These are phyloP conservation scores for Quillaja saponaria DNA, from an alignment of 306 rosid genomes.

Conservation along the genomic window DNA sequence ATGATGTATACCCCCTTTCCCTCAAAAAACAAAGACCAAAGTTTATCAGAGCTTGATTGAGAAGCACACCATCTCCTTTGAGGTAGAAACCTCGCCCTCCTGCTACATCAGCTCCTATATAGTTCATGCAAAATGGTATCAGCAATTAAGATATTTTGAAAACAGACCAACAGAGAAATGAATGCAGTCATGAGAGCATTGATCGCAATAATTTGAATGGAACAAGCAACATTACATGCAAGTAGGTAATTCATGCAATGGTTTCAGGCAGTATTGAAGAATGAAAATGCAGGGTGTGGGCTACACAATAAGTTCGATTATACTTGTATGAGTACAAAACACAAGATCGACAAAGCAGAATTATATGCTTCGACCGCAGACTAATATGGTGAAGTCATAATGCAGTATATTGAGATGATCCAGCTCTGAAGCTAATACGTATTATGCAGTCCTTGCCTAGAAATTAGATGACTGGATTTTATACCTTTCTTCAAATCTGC, in stretches of 20 bases:
- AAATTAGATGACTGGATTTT: background rate
- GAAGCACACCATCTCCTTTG: conserved; percentile 88
- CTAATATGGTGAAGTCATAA: background rate
- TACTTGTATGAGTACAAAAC: background rate
- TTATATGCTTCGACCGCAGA: background rate
- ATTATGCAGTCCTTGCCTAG: background rate
- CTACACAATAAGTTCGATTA: background rate
- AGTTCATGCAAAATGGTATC: conserved; percentile 26
- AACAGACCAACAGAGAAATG: conserved; percentile 10
- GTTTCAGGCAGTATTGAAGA: background rate
- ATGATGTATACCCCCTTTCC: conserved; percentile 62
- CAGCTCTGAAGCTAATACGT: background rate
- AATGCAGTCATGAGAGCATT: background rate
- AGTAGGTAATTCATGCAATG: conserved; percentile 12
- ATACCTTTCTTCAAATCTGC: conserved; percentile 77
- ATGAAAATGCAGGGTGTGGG: background rate
- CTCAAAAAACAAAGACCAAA: conserved; percentile 85
- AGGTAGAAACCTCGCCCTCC: conserved; percentile 97
- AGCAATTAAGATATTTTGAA: conserved; percentile 11
- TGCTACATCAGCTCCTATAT: conserved; percentile 81
- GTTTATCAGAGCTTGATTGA: conserved; percentile 90
- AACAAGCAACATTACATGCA: background rate
- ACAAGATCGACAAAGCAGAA: background rate
- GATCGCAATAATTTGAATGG: conserved; percentile 1
- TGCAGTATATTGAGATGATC: background rate